Evolutionary conservation across 2,329 filamentous ascomycete species (phyloP).

Genomic region (Teratosphaeria gauchensis): DNA sequence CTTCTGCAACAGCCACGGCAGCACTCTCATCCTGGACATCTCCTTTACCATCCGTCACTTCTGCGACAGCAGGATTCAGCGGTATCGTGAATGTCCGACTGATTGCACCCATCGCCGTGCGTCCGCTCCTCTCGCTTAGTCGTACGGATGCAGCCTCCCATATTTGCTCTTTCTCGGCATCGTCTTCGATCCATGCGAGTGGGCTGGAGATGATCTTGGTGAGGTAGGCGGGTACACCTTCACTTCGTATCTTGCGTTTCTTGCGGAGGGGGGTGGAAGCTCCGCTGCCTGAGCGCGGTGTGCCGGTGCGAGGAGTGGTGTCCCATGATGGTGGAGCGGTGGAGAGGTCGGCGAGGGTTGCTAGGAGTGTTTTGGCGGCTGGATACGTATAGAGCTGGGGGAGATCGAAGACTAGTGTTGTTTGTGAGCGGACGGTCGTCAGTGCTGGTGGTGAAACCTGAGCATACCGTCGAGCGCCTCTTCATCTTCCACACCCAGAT

Average conservation of each 20-base stretch:
- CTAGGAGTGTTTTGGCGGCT: conserved; percentile 52
- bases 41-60: background rate
- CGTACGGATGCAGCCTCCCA: conserved; percentile 73
- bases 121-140: conserved; percentile 76
- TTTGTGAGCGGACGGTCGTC: background rate
- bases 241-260: conserved; percentile 35
- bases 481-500: conserved; percentile 14
- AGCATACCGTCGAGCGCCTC: conserved; percentile 23
- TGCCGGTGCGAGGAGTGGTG: conserved; percentile 23
- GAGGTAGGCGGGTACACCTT: conserved; percentile 54
- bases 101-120: conserved; percentile 57
- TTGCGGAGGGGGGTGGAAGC: conserved; percentile 13
- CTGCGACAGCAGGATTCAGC: conserved; percentile 2
- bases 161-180: conserved; percentile 56
- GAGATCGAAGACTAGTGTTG: conserved; percentile 55
- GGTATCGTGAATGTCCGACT: conserved; percentile 50
- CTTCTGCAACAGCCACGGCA: background rate
- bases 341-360: conserved; percentile 56
- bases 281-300: conserved; percentile 15
- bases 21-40: background rate
- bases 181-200: conserved; percentile 58
- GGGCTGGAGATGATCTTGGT: conserved; percentile 58
- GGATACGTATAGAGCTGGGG: conserved; percentile 78
- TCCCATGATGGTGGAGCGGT: conserved; percentile 62
- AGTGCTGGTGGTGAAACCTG: background rate